These are phyloP conservation scores for Pseudogymnoascus sp. DNA, from an alignment of 2,329 filamentous ascomycete genomes.

Conservation along the genomic window DNA sequence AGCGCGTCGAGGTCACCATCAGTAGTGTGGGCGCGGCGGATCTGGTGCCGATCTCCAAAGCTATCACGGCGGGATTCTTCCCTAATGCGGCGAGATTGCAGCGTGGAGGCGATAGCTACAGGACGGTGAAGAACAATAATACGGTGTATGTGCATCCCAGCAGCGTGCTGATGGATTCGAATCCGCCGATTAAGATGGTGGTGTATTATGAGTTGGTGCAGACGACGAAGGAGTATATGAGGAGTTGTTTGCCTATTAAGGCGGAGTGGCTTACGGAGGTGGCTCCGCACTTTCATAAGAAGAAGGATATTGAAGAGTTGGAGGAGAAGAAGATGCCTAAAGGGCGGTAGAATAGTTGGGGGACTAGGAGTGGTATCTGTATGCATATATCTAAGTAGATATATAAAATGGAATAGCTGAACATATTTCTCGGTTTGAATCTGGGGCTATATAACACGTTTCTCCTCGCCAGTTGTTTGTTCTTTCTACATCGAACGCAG, in stretches of 20 bases:
- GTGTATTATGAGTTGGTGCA: constrained; percentile 79
- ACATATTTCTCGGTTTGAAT: background rate
- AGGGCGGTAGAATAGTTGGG: constrained; percentile 9
- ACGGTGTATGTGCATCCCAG: constrained; percentile 89
- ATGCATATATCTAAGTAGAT: background rate
- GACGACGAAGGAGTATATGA: constrained; percentile 87
- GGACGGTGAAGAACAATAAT: constrained; percentile 83
- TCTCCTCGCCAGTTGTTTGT: background rate
- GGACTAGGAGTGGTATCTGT: background rate
- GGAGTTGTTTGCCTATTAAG: constrained; percentile 76
- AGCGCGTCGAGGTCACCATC: constrained; percentile 76
- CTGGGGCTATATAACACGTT: background rate
- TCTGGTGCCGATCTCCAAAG: constrained; percentile 71
- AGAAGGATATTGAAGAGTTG: constrained; percentile 75
- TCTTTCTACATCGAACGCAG: too few species aligned
- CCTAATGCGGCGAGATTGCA: constrained; percentile 81
- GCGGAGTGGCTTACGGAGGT: constrained; percentile 79
- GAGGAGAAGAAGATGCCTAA: constrained; percentile 73
- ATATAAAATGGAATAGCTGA: background rate
- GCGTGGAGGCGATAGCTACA: constrained; percentile 76
- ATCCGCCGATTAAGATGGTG: constrained; percentile 71
- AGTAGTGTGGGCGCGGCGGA: constrained; percentile 63
- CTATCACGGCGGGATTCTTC: constrained; percentile 88
- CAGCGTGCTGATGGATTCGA: constrained; percentile 66
- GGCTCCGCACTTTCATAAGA: constrained; percentile 91